phyloP scores from a whole-genome alignment of 106 monocot species.

The Hemerocallis citrina region DNA sequence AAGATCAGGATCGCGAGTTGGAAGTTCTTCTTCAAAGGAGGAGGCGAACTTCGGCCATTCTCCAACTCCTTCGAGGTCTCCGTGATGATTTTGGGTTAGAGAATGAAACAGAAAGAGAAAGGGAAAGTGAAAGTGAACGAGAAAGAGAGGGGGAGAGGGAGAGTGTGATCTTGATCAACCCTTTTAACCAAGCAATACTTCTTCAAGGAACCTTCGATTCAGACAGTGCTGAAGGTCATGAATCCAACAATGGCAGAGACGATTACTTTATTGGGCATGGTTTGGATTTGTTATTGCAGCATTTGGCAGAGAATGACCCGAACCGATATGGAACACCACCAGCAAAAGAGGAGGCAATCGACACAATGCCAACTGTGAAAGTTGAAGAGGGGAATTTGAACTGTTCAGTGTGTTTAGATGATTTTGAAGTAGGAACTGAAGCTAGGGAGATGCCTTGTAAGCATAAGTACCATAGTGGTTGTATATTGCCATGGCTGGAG shows the following conservation, averaged over 20 bases:
- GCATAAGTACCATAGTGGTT: slow-evolving; percentile 22
- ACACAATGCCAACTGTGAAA: slow-evolving; percentile 19
- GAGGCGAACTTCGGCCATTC: slow-evolving; percentile 17
- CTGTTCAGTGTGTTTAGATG: slow-evolving; percentile 26
- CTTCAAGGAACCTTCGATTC: background rate
- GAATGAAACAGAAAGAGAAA: slow-evolving; percentile 8
- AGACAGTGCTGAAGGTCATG: background rate
- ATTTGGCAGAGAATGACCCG: slow-evolving; percentile 18
- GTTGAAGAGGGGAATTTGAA: background rate
- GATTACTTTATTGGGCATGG: slow-evolving; percentile 21
- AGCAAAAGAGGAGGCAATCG: slow-evolving; percentile 21
- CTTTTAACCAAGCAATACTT: slow-evolving; percentile 13
- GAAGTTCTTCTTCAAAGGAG: slow-evolving; percentile 5
- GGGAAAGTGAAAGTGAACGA: slow-evolving; percentile 4
- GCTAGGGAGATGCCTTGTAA: slow-evolving; percentile 38
- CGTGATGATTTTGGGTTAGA: slow-evolving; percentile 8
- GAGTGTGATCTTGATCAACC: slow-evolving; percentile 11
- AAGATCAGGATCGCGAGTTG: background rate
- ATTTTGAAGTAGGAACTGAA: slow-evolving; percentile 13
- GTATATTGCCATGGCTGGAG: slow-evolving; percentile 45
- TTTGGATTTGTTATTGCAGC: slow-evolving; percentile 18
- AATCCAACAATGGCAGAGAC: background rate
- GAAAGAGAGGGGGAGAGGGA: slow-evolving; percentile 1
- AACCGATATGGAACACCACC: slow-evolving; percentile 20
- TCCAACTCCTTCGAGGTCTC: slow-evolving; percentile 17